Conservation (phyloP, 805 yeast species). For the Deakozyma indianensis region DNA sequence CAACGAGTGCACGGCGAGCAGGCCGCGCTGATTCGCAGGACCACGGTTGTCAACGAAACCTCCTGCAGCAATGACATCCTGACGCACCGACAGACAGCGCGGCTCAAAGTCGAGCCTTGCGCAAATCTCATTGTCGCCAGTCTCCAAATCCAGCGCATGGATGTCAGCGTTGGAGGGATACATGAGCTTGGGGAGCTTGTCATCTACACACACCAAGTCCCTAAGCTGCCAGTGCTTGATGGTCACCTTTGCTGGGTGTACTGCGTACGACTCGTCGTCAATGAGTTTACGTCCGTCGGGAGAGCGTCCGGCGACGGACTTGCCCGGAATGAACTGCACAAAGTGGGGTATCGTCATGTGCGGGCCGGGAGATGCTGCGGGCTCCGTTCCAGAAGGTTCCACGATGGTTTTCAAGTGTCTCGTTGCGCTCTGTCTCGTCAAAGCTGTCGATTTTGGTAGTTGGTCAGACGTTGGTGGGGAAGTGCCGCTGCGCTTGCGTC, state of each 20-base stretch:
- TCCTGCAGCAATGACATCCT: slow-evolving; percentile 39
- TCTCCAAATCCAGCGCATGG: slow-evolving; percentile 27
- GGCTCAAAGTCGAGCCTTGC: slow-evolving; percentile 51
- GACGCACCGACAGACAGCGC: slow-evolving; percentile 48
- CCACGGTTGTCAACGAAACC: slow-evolving; percentile 31
- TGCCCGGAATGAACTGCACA: not conserved
- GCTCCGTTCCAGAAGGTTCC: too few relatives aligned
- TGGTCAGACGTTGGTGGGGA: too few relatives aligned
- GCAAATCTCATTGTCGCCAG: slow-evolving; percentile 24
- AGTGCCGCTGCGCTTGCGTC: too few relatives aligned
- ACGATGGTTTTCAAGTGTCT: too few relatives aligned
- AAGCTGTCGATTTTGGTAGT: too few relatives aligned
- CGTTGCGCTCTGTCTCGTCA: too few relatives aligned
- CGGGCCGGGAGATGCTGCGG: too few relatives aligned
- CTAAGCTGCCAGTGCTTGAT: slow-evolving; percentile 66
- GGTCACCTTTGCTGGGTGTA: slow-evolving; percentile 15
- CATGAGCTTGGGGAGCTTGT: slow-evolving; percentile 29
- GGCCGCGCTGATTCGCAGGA: slow-evolving; percentile 39
- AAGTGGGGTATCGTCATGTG: not conserved
- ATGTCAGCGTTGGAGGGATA: slow-evolving; percentile 47
- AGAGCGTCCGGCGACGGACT: not conserved
- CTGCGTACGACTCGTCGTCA: not conserved
- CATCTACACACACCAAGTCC: slow-evolving; percentile 46
- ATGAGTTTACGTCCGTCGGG: not conserved
- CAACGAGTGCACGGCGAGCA: slow-evolving; percentile 42